Evolutionary conservation across 1,284 basidiomycete species (phyloP), one percentile per base, ranked within the genome.

Genomic region (Mycena citricolor): DNA sequence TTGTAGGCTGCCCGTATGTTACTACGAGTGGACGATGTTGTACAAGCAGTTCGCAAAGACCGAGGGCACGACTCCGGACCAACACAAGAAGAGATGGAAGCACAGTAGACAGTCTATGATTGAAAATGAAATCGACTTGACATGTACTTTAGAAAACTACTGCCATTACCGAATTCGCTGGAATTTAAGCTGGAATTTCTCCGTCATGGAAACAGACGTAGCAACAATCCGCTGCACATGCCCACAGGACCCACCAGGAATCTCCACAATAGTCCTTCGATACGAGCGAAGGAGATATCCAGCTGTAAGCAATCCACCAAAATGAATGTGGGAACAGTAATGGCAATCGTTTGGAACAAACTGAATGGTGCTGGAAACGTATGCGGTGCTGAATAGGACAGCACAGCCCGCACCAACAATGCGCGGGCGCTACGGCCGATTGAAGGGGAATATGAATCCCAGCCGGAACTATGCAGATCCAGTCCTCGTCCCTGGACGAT

Each of bases 1-100:
- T n/a, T 13, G 2, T 34, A 85, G 83, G 90, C 87, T 30, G 89
- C 95, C 0, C 90, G 92, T 12, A 83, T 98, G 68, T 71, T 97
- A 10, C 77, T 98, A 12, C 84, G 94, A 26, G 94, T 98, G 3
- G 95, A 98, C 62, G 94, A 98, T 61, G 91, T 97, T 42, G 92
- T 95, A 10, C 87, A 89, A 57, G 93, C 92, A 13, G 76, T 82
- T 23, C 76, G 86, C 47, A 83, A 84, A 61, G 85, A 86, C 22
- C 70, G 71, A 54, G 81, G 81, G 43, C 71, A 76, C 54, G 73
- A 69, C 12, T 66, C 65, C 14, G 64, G 59, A 2, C 69, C 72
- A 1, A 71, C 76, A 8, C 79, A 75, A 8, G 79, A 83, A 55
- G 83, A 86, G 58, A 68, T 74, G 68, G 73, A 68, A 47, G 63